A percentile compares a stretch with the other conserved stretches of the same genome.
These are phyloP conservation scores for Atkinsonella texensis DNA, from an alignment of 2,329 filamentous ascomycete genomes.

Conservation along the genomic window DNA sequence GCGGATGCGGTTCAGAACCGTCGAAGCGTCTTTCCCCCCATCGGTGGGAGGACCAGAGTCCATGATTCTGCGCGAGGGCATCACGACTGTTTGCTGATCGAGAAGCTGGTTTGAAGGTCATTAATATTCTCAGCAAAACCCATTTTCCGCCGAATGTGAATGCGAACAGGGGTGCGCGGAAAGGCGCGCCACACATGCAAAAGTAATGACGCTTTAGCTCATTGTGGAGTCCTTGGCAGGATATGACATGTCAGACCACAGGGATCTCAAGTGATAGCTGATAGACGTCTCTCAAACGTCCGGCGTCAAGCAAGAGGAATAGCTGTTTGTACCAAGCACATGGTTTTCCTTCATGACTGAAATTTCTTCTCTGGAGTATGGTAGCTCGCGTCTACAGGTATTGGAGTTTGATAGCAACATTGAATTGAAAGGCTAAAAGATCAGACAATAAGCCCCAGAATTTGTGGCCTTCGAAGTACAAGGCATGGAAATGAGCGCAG, in stretches of 20 bases:
- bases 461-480: too few relatives aligned
- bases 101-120: background rate
- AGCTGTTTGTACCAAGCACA: too few relatives aligned
- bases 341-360: too few relatives aligned
- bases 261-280: too few relatives aligned
- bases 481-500: too few relatives aligned
- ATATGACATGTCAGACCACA: background rate
- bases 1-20: slow-evolving; percentile 54
- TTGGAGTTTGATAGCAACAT: too few relatives aligned
- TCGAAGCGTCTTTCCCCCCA: background rate
- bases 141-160: background rate
- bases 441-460: too few relatives aligned
- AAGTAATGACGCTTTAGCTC: background rate
- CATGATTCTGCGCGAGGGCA: slow-evolving; percentile 8
- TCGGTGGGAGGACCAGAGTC: slow-evolving; percentile 1
- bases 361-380: too few relatives aligned
- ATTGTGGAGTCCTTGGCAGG: background rate
- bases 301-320: too few relatives aligned
- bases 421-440: too few relatives aligned
- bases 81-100: background rate
- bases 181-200: background rate
- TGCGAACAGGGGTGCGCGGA: background rate
- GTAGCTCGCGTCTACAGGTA: too few relatives aligned
- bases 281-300: too few relatives aligned
- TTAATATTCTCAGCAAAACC: background rate